Evolutionary conservation across 2,329 filamentous ascomycete species (phyloP).

Genomic region (Neodidymelliopsis sp.): DNA sequence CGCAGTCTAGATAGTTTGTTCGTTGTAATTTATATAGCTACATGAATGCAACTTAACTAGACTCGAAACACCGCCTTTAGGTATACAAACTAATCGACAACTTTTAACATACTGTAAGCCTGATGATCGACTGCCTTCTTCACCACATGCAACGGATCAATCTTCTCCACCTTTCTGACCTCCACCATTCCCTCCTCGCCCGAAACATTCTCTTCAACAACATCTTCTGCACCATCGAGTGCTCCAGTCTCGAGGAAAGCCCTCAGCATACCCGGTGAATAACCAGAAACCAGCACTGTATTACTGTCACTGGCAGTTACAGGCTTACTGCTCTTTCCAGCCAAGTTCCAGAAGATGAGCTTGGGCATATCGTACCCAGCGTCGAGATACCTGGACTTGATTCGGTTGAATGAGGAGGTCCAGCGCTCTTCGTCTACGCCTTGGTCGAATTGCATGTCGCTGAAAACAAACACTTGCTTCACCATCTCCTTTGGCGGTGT

Average conservation of each 20-base stretch:
- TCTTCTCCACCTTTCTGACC: constrained; percentile 50
- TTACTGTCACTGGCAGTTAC: constrained; percentile 55
- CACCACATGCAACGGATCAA: constrained; percentile 56
- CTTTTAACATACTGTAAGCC: constrained; percentile 63
- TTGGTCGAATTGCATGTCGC: constrained; percentile 66
- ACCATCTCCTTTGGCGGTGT: constrained; percentile 63
- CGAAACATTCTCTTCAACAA: constrained; percentile 46
- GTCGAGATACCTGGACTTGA: neutral
- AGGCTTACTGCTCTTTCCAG: constrained; percentile 56
- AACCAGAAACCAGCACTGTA: constrained; percentile 62
- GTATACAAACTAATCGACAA: constrained; percentile 66
- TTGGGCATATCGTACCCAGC: constrained; percentile 4
- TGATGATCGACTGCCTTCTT: constrained; percentile 62
- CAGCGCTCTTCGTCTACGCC: constrained; percentile 44
- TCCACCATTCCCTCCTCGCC: constrained; percentile 41
- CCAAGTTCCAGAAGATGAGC: constrained; percentile 1
- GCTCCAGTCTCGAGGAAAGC: constrained; percentile 61
- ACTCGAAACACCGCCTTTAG: too few relatives aligned
- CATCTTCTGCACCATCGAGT: constrained; percentile 54
- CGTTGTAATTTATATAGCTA: too few relatives aligned
- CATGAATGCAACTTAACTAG: too few relatives aligned
- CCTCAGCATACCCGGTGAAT: constrained; percentile 66
- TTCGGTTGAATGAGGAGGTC: constrained; percentile 56
- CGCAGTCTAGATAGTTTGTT: too few relatives aligned
- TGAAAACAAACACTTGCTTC: constrained; percentile 67